Conservation (phyloP, 306 rosid species). For the Fagus crenata region DNA sequence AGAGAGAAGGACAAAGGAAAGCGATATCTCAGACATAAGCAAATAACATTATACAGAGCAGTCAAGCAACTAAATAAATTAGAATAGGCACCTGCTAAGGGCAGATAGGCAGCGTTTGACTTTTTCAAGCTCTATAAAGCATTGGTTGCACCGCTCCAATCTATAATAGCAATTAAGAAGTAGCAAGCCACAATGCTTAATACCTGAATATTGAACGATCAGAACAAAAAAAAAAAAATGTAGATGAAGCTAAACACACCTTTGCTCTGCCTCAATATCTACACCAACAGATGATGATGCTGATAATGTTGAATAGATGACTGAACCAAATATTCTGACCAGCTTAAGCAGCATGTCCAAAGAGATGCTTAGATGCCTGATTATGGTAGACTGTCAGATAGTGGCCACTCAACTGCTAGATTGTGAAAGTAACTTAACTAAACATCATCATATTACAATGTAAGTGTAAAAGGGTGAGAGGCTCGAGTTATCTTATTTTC, state of each 20-base stretch:
- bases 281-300: slow-evolving; percentile 85
- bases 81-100: slow-evolving; percentile 57
- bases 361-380: slow-evolving; percentile 72
- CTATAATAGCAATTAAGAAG: slow-evolving; percentile 40
- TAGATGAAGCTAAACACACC: slow-evolving; percentile 45
- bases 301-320: slow-evolving; percentile 78
- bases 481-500: no score
- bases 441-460: not conserved
- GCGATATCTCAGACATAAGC: slow-evolving; percentile 17
- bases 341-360: slow-evolving; percentile 89
- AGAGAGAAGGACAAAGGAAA: slow-evolving; percentile 29
- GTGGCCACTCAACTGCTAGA: slow-evolving; percentile 12
- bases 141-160: slow-evolving; percentile 88
- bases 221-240: not conserved
- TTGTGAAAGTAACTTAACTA: not conserved
- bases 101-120: slow-evolving; percentile 63
- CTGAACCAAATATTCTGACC: slow-evolving; percentile 80
- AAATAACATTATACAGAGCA: slow-evolving; percentile 8
- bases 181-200: slow-evolving; percentile 20
- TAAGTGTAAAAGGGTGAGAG: not conserved
- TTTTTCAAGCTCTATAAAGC: slow-evolving; percentile 93
- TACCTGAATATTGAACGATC: not conserved
- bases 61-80: slow-evolving; percentile 10
- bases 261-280: slow-evolving; percentile 93
- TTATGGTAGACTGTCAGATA: slow-evolving; percentile 33